Percentiles rank a stretch among this genome's conserved stretches.
phyloP scores from a whole-genome alignment of 768 basidiomycete genomes.

The Xerocomellus chrysenteron region DNA sequence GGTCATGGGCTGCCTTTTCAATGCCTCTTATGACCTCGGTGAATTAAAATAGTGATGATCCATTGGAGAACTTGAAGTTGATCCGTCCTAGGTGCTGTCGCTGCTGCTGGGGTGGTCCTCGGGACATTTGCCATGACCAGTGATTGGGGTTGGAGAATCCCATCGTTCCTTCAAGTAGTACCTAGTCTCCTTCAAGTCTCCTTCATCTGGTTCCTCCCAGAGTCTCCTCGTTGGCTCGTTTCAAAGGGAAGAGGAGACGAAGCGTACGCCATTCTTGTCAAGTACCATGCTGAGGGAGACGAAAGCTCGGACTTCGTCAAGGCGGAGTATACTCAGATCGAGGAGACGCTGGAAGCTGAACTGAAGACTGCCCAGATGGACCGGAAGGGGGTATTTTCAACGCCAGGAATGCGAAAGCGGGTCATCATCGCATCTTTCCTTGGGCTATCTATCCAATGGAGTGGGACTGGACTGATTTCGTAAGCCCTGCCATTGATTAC shows the following conservation, averaged over 20 bases:
- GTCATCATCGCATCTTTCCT: constrained; percentile 11
- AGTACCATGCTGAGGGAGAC: constrained; percentile 64
- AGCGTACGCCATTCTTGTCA: constrained; percentile 46
- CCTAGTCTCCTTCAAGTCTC: constrained; percentile 52
- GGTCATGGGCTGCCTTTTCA: neutral
- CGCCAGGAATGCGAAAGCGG: constrained; percentile 17
- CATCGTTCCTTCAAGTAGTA: constrained; percentile 51
- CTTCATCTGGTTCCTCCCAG: constrained; percentile 59
- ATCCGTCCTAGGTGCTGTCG: constrained; percentile 5
- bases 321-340: constrained; percentile 57
- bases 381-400: neutral
- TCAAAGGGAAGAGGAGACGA: constrained; percentile 52
- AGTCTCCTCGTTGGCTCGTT: constrained; percentile 64
- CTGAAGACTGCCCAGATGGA: neutral
- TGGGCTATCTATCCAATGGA: constrained; percentile 8
- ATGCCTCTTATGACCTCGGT: constrained; percentile 2
- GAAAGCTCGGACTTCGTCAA: constrained; percentile 49
- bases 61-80: neutral
- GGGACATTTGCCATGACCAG: constrained; percentile 59
- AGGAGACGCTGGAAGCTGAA: constrained; percentile 45
- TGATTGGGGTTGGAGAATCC: constrained; percentile 68
- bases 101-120: constrained; percentile 53
- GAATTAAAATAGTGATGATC: neutral
- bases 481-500: neutral
- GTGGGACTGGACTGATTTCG: constrained; percentile 10